These are phyloP conservation scores for Vitis amurensis DNA, from an alignment of 164 flowering plant species.

Conservation along the genomic window DNA sequence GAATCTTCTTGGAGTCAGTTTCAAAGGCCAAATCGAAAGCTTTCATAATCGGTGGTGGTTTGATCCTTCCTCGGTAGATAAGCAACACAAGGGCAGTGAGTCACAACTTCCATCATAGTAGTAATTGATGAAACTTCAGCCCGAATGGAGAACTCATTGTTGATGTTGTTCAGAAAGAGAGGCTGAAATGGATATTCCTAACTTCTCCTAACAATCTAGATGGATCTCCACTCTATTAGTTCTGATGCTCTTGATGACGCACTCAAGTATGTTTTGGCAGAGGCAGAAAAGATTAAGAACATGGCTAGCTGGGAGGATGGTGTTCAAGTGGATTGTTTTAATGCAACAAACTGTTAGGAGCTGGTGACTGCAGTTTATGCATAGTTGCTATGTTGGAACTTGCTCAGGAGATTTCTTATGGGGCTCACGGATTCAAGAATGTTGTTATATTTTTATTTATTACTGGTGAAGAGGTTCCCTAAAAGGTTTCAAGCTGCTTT, in stretches of 20 bases:
- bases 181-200: too few relatives aligned
- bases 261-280: conserved; percentile 74
- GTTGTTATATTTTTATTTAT: conserved; percentile 84
- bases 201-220: background rate
- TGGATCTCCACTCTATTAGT: conserved; percentile 92
- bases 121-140: too few relatives aligned
- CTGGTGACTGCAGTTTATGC: conserved; percentile 98
- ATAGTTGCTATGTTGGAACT: conserved; percentile 95
- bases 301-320: conserved; percentile 91
- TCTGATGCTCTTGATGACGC: conserved; percentile 80
- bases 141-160: too few relatives aligned
- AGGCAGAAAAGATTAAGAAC: conserved; percentile 61
- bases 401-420: conserved; percentile 88
- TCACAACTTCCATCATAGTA: too few relatives aligned
- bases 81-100: too few relatives aligned
- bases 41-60: conserved; percentile 86
- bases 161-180: too few relatives aligned
- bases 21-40: conserved; percentile 87
- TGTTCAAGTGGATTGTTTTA: conserved; percentile 78
- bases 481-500: conserved; percentile 59
- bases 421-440: conserved; percentile 92
- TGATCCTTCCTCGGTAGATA: conserved; percentile 92
- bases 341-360: conserved; percentile 79
- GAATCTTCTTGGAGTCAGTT: conserved; percentile 76
- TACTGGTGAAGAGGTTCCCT: conserved; percentile 92